These are phyloP conservation scores for Podosphaera leucotricha DNA, from an alignment of 2,329 filamentous ascomycete species.

Conservation along the genomic window DNA sequence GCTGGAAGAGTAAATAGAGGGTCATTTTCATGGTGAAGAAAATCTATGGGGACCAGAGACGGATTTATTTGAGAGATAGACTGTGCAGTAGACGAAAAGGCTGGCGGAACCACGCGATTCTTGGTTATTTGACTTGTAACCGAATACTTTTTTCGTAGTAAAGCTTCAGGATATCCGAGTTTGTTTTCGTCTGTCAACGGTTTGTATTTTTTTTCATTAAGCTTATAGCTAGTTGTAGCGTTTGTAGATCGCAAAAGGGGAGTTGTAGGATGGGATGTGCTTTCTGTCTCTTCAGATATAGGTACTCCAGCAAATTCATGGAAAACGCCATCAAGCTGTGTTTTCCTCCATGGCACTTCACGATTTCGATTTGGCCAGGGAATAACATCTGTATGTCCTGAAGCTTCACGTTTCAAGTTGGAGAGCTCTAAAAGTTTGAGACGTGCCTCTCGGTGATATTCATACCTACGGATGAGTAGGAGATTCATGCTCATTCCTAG, in stretches of 20 bases:
- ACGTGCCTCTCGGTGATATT: constrained; percentile 31
- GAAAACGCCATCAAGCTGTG: background rate
- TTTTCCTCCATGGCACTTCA: background rate
- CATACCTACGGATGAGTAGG: constrained; percentile 28
- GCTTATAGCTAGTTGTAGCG: constrained; percentile 9
- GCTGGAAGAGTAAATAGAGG: constrained; percentile 29
- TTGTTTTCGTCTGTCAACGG: constrained; percentile 11
- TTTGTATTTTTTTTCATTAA: constrained; percentile 9
- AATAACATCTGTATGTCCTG: background rate
- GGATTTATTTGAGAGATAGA: background rate
- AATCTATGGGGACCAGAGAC: background rate
- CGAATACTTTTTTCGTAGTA: background rate
- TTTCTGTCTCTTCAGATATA: constrained; percentile 26
- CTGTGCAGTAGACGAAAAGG: background rate
- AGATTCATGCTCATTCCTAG: constrained; percentile 31
- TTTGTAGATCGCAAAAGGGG: constrained; percentile 30
- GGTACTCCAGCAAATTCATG: background rate
- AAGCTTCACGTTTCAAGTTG: background rate
- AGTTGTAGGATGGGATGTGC: constrained; percentile 37
- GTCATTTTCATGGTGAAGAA: constrained; percentile 22
- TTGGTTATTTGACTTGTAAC: background rate
- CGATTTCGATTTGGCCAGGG: background rate
- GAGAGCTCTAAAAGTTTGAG: constrained; percentile 9
- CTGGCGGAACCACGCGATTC: background rate
- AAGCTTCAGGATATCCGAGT: background rate